phyloP scores from a whole-genome alignment of 2,329 filamentous ascomycete genomes.

The Talaromyces sp. region DNA sequence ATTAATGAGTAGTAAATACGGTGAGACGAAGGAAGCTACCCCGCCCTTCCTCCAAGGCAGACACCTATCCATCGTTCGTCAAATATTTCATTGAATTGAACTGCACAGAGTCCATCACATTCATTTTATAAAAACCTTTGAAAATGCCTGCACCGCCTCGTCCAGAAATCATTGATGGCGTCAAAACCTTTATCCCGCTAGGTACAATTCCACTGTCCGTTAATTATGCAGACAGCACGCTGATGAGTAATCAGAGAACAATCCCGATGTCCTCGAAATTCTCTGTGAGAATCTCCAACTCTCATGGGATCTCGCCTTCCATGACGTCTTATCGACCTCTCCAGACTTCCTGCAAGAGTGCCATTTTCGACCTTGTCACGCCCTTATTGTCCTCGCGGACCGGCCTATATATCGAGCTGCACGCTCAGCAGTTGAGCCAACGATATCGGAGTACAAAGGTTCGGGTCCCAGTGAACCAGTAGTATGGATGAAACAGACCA shows the following conservation, averaged over 20 bases:
- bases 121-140: not conserved
- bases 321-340: conserved; percentile 54
- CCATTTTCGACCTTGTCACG: conserved; percentile 53
- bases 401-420: conserved; percentile 8
- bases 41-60: not conserved
- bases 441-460: conserved; percentile 38
- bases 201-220: conserved; percentile 21
- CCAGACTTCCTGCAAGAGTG: conserved; percentile 49
- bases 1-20: not conserved
- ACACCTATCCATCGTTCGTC: not conserved
- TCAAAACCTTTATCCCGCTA: conserved; percentile 34
- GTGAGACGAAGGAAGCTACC: not conserved
- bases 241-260: conserved; percentile 48
- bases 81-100: not conserved
- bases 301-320: conserved; percentile 47
- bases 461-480: conserved; percentile 51
- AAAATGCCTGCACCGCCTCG: conserved; percentile 4
- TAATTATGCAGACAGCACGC: conserved; percentile 2
- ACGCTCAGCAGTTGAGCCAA: conserved; percentile 1
- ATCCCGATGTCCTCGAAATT: conserved; percentile 52
- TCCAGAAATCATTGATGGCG: conserved; percentile 26
- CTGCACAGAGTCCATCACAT: not conserved
- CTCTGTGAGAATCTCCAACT: conserved; percentile 52
- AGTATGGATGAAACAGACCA: conserved; percentile 59
- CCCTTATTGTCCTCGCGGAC: conserved; percentile 32